A percentile compares a stretch with the other conserved stretches of the same genome.
phyloP scores from a whole-genome alignment of 805 yeast species.

The Zygotorulaspora danielsina region DNA sequence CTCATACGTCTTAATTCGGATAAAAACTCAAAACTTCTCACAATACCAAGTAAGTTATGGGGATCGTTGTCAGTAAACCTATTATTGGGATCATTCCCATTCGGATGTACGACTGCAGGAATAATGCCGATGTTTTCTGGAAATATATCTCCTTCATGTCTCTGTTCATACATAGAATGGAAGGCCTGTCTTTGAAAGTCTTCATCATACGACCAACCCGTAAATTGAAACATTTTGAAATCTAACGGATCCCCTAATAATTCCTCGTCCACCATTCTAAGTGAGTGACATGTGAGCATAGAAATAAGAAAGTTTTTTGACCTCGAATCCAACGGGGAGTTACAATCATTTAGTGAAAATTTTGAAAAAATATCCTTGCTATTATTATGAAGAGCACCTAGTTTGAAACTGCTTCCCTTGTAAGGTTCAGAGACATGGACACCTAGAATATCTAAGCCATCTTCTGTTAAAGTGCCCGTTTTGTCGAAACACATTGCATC shows the following conservation, averaged over 20 bases:
- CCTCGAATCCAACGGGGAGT: constrained; percentile 29
- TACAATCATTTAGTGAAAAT: constrained; percentile 31
- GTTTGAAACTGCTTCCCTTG: constrained; percentile 18
- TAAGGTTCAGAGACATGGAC: constrained; percentile 39
- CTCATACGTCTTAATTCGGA: constrained; percentile 88
- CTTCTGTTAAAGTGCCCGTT: constrained; percentile 96
- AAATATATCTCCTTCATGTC: constrained; percentile 37
- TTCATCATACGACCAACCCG: constrained; percentile 72
- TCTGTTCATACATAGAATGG: constrained; percentile 37
- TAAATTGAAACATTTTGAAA: constrained; percentile 86
- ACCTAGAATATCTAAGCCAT: constrained; percentile 85
- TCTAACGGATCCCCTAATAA: constrained; percentile 93
- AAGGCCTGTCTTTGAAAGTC: constrained; percentile 44
- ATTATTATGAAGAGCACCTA: constrained; percentile 28
- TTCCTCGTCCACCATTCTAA: constrained; percentile 72
- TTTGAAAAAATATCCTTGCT: constrained; percentile 26
- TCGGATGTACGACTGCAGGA: constrained; percentile 51
- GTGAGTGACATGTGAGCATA: constrained; percentile 73
- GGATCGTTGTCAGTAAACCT: constrained; percentile 37
- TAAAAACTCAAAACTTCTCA: constrained; percentile 71
- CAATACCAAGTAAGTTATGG: constrained; percentile 42
- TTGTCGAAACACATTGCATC: constrained; percentile 92
- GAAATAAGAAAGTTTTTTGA: constrained; percentile 36
- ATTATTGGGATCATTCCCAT: constrained; percentile 27
- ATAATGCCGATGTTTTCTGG: constrained; percentile 43